Conservation (phyloP, 805 yeast genomes). For the Teunomyces gatunensis region DNA sequence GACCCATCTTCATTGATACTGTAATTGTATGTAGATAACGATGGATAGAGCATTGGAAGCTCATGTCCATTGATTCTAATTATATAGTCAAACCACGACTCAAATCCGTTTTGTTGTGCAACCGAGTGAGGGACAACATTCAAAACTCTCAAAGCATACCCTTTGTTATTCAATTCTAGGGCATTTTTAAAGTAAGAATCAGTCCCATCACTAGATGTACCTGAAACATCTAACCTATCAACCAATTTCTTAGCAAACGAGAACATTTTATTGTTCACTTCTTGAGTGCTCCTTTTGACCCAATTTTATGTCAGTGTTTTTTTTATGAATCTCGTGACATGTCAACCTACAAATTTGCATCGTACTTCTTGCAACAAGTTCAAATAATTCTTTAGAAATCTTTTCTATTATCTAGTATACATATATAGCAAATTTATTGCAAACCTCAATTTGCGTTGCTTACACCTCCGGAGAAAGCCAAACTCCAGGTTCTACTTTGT, state of each 20-base stretch:
- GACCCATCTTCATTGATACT: constrained; percentile 41
- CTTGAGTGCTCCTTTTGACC: neutral
- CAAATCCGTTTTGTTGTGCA: constrained; percentile 45
- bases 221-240: constrained; percentile 32
- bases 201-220: constrained; percentile 8
- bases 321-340: neutral
- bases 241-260: constrained; percentile 44
- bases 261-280: constrained; percentile 25
- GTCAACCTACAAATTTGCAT: neutral
- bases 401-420: constrained; percentile 1
- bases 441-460: constrained; percentile 15
- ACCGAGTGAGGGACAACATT: constrained; percentile 37
- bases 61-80: constrained; percentile 77
- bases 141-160: constrained; percentile 39
- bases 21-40: constrained; percentile 26
- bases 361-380: neutral
- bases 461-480: constrained; percentile 57
- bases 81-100: constrained; percentile 85
- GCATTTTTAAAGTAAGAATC: constrained; percentile 38
- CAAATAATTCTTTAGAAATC: neutral
- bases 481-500: constrained; percentile 60
- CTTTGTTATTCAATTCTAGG: constrained; percentile 34
- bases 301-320: neutral
- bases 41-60: constrained; percentile 38
- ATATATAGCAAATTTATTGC: neutral